Evolutionary conservation across 495 filamentous ascomycete genomes (phyloP).

Genomic region (Cladorrhinum samala): DNA sequence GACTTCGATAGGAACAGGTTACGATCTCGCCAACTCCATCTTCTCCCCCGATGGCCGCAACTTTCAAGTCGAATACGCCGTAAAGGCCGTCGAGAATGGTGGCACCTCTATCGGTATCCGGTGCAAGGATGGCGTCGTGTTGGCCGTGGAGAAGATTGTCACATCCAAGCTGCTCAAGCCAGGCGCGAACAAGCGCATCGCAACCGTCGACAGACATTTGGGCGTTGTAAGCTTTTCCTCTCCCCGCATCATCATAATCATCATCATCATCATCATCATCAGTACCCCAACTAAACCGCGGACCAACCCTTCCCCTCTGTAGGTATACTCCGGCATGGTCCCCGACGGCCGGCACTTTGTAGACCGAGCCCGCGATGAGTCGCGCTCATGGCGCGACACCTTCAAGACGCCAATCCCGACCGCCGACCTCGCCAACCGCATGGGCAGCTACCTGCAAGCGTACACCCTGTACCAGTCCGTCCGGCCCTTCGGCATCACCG

Average conservation of each 20-base stretch:
- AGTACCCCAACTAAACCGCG: too few species aligned
- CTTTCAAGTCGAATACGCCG: conserved; percentile 98
- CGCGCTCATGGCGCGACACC: conserved; percentile 73
- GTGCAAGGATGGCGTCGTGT: conserved; percentile 93
- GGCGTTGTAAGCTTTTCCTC: conserved; percentile 64
- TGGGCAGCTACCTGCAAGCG: conserved; percentile 92
- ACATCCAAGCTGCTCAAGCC: conserved; percentile 90
- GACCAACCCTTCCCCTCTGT: too few species aligned
- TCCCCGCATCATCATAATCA: conserved; percentile 1
- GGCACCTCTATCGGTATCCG: conserved; percentile 94
- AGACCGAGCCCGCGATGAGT: conserved; percentile 89
- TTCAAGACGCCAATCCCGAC: conserved; percentile 91
- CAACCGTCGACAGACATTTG: conserved; percentile 87
- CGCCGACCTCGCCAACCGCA: conserved; percentile 76
- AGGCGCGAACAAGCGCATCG: conserved; percentile 91
- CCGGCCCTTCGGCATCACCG: conserved; percentile 91
- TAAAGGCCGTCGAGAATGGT: conserved; percentile 97
- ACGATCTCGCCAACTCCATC: conserved; percentile 98
- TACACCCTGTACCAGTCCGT: conserved; percentile 96
- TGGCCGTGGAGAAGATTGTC: conserved; percentile 95
- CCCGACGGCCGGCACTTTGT: conserved; percentile 95
- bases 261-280: not conserved
- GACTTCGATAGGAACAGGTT: conserved; percentile 99
- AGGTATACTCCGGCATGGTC: conserved; percentile 90
- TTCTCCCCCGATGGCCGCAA: conserved; percentile 98